Evolutionary conservation across 192 early-diverging fungal genomes (phyloP).

Genomic region (Backusella psychrophila): DNA sequence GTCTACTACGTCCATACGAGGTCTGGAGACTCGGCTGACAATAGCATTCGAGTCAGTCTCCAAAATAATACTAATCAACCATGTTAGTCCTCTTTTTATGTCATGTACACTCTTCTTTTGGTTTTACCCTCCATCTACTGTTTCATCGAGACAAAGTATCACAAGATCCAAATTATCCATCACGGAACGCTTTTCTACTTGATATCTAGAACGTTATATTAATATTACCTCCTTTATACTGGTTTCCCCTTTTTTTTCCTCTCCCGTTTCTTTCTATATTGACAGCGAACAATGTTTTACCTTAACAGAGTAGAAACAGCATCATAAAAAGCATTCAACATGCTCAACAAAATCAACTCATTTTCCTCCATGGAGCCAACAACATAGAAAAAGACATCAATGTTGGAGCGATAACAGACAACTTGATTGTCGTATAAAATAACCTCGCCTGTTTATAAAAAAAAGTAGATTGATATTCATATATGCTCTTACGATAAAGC

Average conservation of each 20-base stretch:
- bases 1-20: slow-evolving; percentile 66
- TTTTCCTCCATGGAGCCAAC: slow-evolving; percentile 92
- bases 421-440: slow-evolving; percentile 93
- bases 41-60: slow-evolving; percentile 78
- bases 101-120: no score
- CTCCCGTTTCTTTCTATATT: neutral
- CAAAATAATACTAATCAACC: slow-evolving; percentile 55
- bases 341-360: slow-evolving; percentile 80
- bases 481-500: neutral
- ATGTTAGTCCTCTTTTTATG: no score
- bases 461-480: neutral
- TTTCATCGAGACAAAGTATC: slow-evolving; percentile 88
- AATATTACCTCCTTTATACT: neutral
- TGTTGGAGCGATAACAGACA: slow-evolving; percentile 80
- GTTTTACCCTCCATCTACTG: slow-evolving; percentile 88
- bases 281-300: slow-evolving; percentile 36
- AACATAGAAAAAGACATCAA: slow-evolving; percentile 90
- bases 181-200: slow-evolving; percentile 87
- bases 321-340: slow-evolving; percentile 82
- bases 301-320: slow-evolving; percentile 82
- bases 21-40: slow-evolving; percentile 75
- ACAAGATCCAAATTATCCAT: slow-evolving; percentile 92
- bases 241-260: neutral
- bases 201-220: slow-evolving; percentile 54
- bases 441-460: slow-evolving; percentile 66